Conservation (phyloP, 2,329 filamentous ascomycete species). For the Xylaria sp. region DNA sequence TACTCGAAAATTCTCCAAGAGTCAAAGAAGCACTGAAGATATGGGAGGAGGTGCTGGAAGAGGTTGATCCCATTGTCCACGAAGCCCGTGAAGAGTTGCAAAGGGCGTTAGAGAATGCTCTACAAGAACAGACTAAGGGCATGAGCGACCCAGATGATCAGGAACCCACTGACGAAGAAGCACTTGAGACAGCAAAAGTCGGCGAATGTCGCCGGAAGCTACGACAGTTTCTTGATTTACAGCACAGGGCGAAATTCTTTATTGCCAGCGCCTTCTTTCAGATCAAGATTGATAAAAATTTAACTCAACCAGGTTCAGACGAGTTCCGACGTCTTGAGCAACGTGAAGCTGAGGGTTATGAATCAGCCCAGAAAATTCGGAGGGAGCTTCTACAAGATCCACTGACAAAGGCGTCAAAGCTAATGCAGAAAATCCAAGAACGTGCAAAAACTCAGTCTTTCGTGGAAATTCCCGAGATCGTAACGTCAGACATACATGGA, state of each 20-base stretch:
- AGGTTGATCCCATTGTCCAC: slow-evolving; percentile 63
- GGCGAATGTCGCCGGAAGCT: slow-evolving; percentile 72
- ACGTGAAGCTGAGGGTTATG: slow-evolving; percentile 78
- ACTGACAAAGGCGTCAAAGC: slow-evolving; percentile 65
- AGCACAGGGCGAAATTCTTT: slow-evolving; percentile 87
- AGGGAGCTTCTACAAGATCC: slow-evolving; percentile 76
- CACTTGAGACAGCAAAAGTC: slow-evolving; percentile 55
- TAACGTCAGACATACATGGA: slow-evolving; percentile 64
- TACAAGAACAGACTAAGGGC: slow-evolving; percentile 43
- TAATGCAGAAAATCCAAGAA: slow-evolving; percentile 71
- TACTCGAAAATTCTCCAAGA: slow-evolving; percentile 78
- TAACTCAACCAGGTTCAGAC: slow-evolving; percentile 73
- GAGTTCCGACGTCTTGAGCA: slow-evolving; percentile 74
- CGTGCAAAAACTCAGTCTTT: slow-evolving; percentile 66
- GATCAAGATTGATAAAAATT: slow-evolving; percentile 75
- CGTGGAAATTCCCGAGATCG: slow-evolving; percentile 70
- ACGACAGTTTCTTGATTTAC: slow-evolving; percentile 77
- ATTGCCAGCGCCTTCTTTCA: slow-evolving; percentile 85
- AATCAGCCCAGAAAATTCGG: slow-evolving; percentile 79
- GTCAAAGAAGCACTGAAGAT: slow-evolving; percentile 74
- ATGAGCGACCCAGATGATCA: slow-evolving; percentile 39
- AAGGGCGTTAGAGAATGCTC: slow-evolving; percentile 57
- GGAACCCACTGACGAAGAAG: slow-evolving; percentile 35
- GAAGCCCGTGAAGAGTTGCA: slow-evolving; percentile 72
- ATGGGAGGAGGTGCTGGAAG: slow-evolving; percentile 69